Evolutionary conservation across 2,329 filamentous ascomycete genomes (phyloP), one percentile per base, ranked within the genome.

Genomic region (Cercospora zeae-maydis): DNA sequence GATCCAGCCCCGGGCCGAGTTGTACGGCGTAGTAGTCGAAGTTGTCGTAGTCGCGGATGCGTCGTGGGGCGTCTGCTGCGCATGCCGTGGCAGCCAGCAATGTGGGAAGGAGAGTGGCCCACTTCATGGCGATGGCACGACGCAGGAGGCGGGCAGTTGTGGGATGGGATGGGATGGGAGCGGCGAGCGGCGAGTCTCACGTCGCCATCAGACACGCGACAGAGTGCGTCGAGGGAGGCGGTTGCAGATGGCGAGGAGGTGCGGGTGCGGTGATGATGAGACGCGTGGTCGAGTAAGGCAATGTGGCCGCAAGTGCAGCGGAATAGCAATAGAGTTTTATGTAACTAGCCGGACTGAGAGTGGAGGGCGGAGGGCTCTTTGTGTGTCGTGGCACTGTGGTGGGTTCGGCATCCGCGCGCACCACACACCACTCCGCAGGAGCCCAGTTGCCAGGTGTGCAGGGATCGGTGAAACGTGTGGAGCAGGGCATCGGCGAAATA

Each of bases 1-100:
- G 92, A 13, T 86, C 82, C 6, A 84, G 81, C 37, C 84, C 81
- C 11, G 84, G 79, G 63, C 89, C 85, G 72, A 99, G 84, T 69
- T 97, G 90, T 52, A 99, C 82, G 67, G 96, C 92, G 76, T 98
- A 97, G 79, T 96, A 98, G 77, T 99, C 93, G 77, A 92, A 86
- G 39, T 84, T 82, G 55, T 89, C 84, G 81, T 96, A 91, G 61
- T 76, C 69, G 45, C 73, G 69, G 58, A 63, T 68, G 27, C 59
- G 59, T 34, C 49, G 63, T 37, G 61, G 54, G n/a, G 47, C 7
- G 31, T 54, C 30, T 49, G 37, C 47, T 19, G 59, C 54, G 52
- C 36, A 37, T 24, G 63, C 59, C 37, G 58, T 30, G 8, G 33
- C 45, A n/a, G 54, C 54, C 36, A 66, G 62, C 52, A 62, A 55